phyloP scores from a whole-genome alignment of 169 alveolate genomes.

The Ichthyophthirius multifiliis region DNA sequence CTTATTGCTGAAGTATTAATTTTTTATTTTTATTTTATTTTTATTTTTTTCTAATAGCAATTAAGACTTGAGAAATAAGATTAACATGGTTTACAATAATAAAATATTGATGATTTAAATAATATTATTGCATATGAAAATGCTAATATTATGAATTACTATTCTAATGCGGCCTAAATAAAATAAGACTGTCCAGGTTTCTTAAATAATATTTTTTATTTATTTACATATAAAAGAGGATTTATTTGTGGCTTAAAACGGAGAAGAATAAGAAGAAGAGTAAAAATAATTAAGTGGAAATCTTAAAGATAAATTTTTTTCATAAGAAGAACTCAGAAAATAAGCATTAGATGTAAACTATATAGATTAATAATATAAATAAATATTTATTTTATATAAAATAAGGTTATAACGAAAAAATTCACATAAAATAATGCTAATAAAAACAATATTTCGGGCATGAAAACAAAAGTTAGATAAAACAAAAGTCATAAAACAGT shows the following conservation, averaged over 20 bases:
- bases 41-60: background rate
- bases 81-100: slow-evolving; percentile 28
- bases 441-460: background rate
- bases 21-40: background rate
- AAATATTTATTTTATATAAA: background rate
- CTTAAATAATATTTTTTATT: background rate
- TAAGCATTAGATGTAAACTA: slow-evolving; percentile 29
- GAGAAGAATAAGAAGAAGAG: slow-evolving; percentile 8
- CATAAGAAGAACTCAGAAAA: slow-evolving; percentile 31
- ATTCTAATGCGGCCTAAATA: slow-evolving; percentile 27
- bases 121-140: slow-evolving; percentile 48
- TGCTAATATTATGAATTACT: slow-evolving; percentile 48
- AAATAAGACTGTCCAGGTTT: slow-evolving; percentile 40
- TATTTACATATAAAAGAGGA: background rate
- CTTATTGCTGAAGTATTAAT: slow-evolving; percentile 30
- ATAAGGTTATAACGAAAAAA: background rate
- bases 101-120: slow-evolving; percentile 38
- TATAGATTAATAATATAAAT: background rate
- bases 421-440: background rate
- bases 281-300: background rate
- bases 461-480: background rate
- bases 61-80: slow-evolving; percentile 44
- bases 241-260: slow-evolving; percentile 4
- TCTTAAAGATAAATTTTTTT: background rate
- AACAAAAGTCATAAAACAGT: background rate